These are phyloP conservation scores for Cotoneaster glaucophyllus DNA, from an alignment of 306 rosid genomes.

Conservation along the genomic window DNA sequence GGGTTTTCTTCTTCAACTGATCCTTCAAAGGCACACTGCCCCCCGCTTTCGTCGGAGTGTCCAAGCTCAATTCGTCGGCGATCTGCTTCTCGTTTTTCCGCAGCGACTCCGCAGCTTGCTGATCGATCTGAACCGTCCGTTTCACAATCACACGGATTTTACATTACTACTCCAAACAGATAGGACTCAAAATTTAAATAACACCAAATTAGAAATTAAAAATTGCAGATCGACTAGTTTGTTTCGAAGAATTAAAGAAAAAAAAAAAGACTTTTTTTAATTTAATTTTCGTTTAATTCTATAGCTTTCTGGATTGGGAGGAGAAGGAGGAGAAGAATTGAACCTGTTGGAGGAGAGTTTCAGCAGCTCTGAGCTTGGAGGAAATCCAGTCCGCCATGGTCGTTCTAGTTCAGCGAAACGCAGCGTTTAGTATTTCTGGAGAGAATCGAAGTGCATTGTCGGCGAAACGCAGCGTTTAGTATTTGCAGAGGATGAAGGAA, in stretches of 20 bases:
- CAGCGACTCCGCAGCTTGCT: constrained; percentile 96
- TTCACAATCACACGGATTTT: constrained; percentile 11
- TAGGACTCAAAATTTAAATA: not conserved
- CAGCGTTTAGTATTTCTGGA: not conserved
- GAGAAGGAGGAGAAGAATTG: constrained; percentile 12
- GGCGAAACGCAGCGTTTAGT: constrained; percentile 8
- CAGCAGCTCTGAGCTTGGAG: constrained; percentile 94
- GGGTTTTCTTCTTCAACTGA: constrained; percentile 72
- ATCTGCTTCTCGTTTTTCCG: constrained; percentile 60
- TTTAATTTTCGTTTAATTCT: not conserved
- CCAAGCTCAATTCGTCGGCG: constrained; percentile 39
- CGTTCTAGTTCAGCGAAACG: not conserved
- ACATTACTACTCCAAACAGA: not conserved
- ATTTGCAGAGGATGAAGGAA: not conserved
- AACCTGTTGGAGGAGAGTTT: constrained; percentile 89
- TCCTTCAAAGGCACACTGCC: constrained; percentile 59
- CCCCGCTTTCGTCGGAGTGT: constrained; percentile 38
- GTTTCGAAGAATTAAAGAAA: not conserved
- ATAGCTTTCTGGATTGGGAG: not conserved
- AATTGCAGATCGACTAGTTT: not conserved
- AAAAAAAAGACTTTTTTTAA: not conserved
- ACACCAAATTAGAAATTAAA: not conserved
- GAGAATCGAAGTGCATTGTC: constrained; percentile 5
- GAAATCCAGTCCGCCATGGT: constrained; percentile 96
- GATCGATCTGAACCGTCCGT: constrained; percentile 70